Evolutionary conservation across 257 asterid genomes (phyloP).

Genomic region (Coffea canephora): DNA sequence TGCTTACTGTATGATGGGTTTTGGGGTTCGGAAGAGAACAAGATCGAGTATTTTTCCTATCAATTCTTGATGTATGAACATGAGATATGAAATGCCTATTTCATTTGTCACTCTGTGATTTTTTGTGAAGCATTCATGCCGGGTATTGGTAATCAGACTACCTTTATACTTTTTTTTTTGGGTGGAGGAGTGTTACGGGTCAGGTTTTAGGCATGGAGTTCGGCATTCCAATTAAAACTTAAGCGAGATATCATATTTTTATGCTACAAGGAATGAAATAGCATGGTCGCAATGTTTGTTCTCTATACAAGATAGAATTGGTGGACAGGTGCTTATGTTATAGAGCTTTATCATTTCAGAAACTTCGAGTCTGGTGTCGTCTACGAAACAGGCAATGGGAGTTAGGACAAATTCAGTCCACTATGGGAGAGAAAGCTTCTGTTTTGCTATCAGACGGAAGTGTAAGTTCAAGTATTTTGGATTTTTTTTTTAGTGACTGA

Average conservation of each 20-base stretch:
- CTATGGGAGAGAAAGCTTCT: conserved; percentile 66
- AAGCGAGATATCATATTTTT: not conserved
- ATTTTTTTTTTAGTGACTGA: conserved; percentile 9
- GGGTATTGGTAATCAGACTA: not conserved
- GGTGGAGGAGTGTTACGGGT: not conserved
- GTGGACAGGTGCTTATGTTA: conserved; percentile 14
- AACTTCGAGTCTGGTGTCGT: conserved; percentile 74
- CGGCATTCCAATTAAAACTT: not conserved
- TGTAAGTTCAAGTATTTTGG: conserved; percentile 47
- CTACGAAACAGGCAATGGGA: conserved; percentile 60
- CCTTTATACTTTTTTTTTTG: too few species aligned
- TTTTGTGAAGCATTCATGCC: not conserved
- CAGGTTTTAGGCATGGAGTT: not conserved
- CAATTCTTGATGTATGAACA: not conserved
- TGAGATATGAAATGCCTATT: not conserved
- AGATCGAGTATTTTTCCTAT: not conserved
- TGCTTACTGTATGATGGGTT: conserved; percentile 3
- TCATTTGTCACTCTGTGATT: not conserved
- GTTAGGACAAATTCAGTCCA: conserved; percentile 67
- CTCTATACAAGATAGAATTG: conserved; percentile 12
- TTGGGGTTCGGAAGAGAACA: not conserved
- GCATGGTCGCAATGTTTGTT: not conserved
- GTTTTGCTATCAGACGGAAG: conserved; percentile 61
- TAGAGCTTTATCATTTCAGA: conserved; percentile 49
- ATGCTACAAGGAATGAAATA: not conserved